These are phyloP conservation scores for Pseudogymnoascus sp. DNA, from an alignment of 2,329 filamentous ascomycete species.

Conservation along the genomic window DNA sequence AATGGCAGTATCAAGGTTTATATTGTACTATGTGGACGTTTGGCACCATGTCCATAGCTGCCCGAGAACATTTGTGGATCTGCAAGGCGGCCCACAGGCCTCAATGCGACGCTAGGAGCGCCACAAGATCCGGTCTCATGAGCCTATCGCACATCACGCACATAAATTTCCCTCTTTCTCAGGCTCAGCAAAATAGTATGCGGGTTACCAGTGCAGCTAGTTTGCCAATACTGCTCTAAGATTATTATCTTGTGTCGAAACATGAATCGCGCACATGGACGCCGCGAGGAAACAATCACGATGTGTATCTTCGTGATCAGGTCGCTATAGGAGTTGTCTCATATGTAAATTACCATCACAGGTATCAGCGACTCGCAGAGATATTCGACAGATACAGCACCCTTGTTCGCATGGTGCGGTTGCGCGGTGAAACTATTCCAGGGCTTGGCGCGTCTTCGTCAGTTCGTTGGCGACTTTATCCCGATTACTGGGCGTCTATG, in stretches of 20 bases:
- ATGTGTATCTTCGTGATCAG: not conserved
- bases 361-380: not conserved
- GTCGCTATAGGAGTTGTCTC: not conserved
- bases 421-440: not conserved
- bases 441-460: slow-evolving; percentile 2
- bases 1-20: not conserved
- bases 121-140: slow-evolving; percentile 1
- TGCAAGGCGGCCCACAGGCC: not conserved
- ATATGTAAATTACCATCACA: not conserved
- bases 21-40: not conserved
- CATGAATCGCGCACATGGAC: not conserved
- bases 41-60: not conserved
- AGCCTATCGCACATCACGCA: not conserved
- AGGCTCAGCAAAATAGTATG: not conserved
- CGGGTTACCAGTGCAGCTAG: not conserved
- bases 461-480: not conserved
- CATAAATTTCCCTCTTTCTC: not conserved
- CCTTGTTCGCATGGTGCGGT: not conserved
- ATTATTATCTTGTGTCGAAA: not conserved
- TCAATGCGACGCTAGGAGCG: not conserved
- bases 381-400: not conserved
- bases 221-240: not conserved
- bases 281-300: not conserved
- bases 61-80: not conserved
- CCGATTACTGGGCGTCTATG: not conserved